Base-by-base conservation (phyloP, 2,329 filamentous ascomycete species). In the Phialocephala subalpina region DNA sequence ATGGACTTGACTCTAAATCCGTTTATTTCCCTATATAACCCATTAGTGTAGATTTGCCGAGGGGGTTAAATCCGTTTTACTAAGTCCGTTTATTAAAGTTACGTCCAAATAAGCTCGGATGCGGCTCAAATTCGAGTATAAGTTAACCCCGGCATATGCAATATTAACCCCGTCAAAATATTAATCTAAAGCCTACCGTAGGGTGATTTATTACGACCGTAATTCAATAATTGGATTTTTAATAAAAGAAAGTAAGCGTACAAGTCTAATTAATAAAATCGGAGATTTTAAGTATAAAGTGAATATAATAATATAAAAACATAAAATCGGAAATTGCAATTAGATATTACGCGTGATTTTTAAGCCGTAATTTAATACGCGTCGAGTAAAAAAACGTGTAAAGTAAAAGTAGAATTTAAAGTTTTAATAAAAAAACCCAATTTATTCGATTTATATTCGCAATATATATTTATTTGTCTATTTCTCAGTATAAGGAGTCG, bases 291-390 rank as follows among this genome's bases (percentile, higher is more conserved):
- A 63, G 35, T 38, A 38, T 38, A 38, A 38, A 38, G 35, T 38
- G 35, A 38, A 14, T 14, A 38, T 38, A 38, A 63, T 57, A 40
- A 18, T 38, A 63, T 56, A 63, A 63, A 57, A 47, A 49, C 45
- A 63, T 63, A 63, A 63, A 63, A 63, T 57, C 52, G 60, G 60
- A 63, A 58, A 63, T 63, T 63, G 33, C 25, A 35, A 38, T 36
- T 36, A 63, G 60, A n/a, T 20, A 63, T 63, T 16, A 40, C 20
- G 33, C 36, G 36, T 47, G 38, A 29, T 27, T 42, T 42, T 49
- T 45, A 22, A 63, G 52, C 52, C 45, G n/a, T n/a, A n/a, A n/a
- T n/a, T n/a, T n/a, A n/a, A n/a, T n/a, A n/a, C n/a, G n/a, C n/a
- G n/a, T n/a, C n/a, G n/a, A n/a, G n/a, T n/a, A n/a, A n/a, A n/a